Base-by-base conservation (phyloP, 129 eudicot species). In the Gnaphalium uliginosum region DNA sequence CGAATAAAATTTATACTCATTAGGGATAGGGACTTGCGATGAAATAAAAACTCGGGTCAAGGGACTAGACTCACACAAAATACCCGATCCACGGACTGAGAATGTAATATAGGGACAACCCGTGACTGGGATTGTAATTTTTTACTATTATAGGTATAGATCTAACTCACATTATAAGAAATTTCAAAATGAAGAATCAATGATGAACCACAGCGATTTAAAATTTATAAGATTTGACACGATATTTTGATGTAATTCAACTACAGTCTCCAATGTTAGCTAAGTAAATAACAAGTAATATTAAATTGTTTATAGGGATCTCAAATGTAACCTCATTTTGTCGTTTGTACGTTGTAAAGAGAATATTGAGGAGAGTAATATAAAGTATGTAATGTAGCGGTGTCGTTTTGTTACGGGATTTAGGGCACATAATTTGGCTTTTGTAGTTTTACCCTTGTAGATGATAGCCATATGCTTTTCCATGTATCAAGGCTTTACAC, bases 381-480 rank as follows among this genome's bases (percentile, higher is more conserved):
- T 62, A 13, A 14, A 67, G 48, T 24, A 17, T 9, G 39, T 74
- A 41, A 26, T 41, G 7, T 8, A 75, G 27, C 50, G 51, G 48
- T 43, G 64, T 75, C 72, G 30, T 48, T 64, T 54, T 0, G 24
- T 75, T 19, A 37, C 79, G 62, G 32, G 23, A 75, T 46, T 48
- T 64, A 10, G 63, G 72, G 72, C 72, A 75, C 64, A 48, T 64
- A 46, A 48, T 29, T 48, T 66, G 79, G 79, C 72, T 75, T 75
- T 75, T 2, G 53, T 50, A 64, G 35, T 75, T 64, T 75, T 35
- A 75, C 79, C 17, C 65, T 75, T 75, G 65, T 75, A 8, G 21
- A 30, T 64, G 19, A 17, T 21, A 14, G 53, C 27, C 27, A 75
- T 62, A 75, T 75, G 48, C 79, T 29, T 27, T 75, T 66, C 48